These are phyloP conservation scores for Pythium coloratum DNA, from an alignment of 352 stramenopile genomes.

Conservation along the genomic window DNA sequence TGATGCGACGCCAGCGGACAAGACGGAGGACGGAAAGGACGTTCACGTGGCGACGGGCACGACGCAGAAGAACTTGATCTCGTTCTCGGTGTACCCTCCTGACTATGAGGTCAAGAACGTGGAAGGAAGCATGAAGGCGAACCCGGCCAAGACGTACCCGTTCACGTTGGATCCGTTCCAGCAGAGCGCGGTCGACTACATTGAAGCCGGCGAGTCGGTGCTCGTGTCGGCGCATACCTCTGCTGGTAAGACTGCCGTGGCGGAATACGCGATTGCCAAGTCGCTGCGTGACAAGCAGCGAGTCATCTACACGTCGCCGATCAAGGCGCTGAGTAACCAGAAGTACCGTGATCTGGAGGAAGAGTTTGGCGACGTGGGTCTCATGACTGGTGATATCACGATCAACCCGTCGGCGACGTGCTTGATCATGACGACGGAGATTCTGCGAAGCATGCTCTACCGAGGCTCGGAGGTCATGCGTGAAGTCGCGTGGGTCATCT, in stretches of 20 bases:
- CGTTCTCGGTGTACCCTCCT: slow-evolving; percentile 91
- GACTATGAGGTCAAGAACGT: slow-evolving; percentile 54
- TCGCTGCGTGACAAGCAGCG: slow-evolving; percentile 90
- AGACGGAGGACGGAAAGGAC: slow-evolving; percentile 35
- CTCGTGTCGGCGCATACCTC: slow-evolving; percentile 99
- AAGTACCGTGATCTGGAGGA: slow-evolving; percentile 98
- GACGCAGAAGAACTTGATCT: slow-evolving; percentile 95
- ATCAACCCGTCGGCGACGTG: slow-evolving; percentile 98
- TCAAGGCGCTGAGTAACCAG: slow-evolving; percentile 99
- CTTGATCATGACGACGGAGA: slow-evolving; percentile 98
- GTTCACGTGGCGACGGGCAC: slow-evolving; percentile 91
- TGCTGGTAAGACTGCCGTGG: slow-evolving; percentile 95
- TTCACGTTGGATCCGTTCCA: slow-evolving; percentile 99
- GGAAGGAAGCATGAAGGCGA: slow-evolving; percentile 48
- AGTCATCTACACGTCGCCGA: slow-evolving; percentile 99
- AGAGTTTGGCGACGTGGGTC: slow-evolving; percentile 94
- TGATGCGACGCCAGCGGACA: slow-evolving; percentile 54
- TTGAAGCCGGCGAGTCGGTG: slow-evolving; percentile 97
- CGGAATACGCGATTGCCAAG: slow-evolving; percentile 99
- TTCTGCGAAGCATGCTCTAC: slow-evolving; percentile 99
- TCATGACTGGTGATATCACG: slow-evolving; percentile 99
- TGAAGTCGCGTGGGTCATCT: slow-evolving; percentile 99
- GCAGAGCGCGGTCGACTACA: slow-evolving; percentile 94
- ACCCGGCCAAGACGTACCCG: slow-evolving; percentile 96
- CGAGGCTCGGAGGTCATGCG: slow-evolving; percentile 97